A percentile compares a stretch with the other conserved stretches of the same genome.
Conservation (phyloP, 164 flowering plant species). For the Paratinospora sagittata region DNA sequence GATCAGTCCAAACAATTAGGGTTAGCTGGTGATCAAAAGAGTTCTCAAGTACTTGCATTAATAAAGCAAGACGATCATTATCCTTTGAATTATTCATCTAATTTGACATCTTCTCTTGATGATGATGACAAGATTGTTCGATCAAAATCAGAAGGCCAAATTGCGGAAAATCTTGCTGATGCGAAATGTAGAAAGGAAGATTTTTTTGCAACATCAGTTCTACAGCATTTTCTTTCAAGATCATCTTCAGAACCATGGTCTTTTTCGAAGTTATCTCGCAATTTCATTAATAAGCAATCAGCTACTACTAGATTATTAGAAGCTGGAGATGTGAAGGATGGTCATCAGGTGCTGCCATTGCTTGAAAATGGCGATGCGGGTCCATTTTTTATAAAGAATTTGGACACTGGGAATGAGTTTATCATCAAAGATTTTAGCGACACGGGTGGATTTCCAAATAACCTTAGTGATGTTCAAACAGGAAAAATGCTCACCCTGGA, state of each 20-base stretch:
- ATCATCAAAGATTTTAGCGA: conserved; percentile 59
- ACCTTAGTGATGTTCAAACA: conserved; percentile 67
- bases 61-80: too few species aligned
- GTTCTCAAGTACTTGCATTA: too few species aligned
- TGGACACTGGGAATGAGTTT: conserved; percentile 88
- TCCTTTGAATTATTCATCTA: not conserved
- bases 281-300: conserved; percentile 12
- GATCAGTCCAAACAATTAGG: too few species aligned
- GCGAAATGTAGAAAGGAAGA: conserved; percentile 40
- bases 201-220: conserved; percentile 27
- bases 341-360: not conserved
- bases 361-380: conserved; percentile 9
- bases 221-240: conserved; percentile 38
- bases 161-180: conserved; percentile 19
- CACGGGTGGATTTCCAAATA: conserved; percentile 63
- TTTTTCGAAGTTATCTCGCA: conserved; percentile 16
- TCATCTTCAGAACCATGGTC: conserved; percentile 36
- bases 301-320: not conserved
- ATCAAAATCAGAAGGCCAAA: conserved; percentile 62
- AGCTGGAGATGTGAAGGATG: not conserved
- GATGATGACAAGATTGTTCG: conserved; percentile 27
- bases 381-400: conserved; percentile 62
- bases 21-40: too few species aligned
- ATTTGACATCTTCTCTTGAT: conserved; percentile 13
- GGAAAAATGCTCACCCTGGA: conserved; percentile 79